Conservation (phyloP, 2,329 filamentous ascomycete genomes). For the Ascochyta clinopodiicola region DNA sequence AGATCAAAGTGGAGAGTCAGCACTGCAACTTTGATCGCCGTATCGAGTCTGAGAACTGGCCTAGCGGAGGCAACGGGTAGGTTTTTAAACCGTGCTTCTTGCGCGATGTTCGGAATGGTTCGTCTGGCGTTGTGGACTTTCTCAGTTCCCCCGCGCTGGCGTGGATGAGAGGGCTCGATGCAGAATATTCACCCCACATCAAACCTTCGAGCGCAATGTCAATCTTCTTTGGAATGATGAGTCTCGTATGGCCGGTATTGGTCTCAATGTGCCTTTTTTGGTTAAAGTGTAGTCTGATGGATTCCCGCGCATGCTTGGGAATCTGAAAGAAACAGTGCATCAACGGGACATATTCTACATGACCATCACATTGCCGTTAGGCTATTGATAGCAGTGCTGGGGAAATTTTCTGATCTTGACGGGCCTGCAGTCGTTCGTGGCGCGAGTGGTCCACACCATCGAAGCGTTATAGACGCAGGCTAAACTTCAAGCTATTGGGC, state of each 20-base stretch:
- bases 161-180: neutral
- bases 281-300: neutral
- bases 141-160: neutral
- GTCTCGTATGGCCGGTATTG: neutral
- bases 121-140: neutral
- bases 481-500: slow-evolving; percentile 1
- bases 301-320: neutral
- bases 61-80: neutral
- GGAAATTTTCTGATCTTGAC: neutral
- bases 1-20: neutral
- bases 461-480: neutral
- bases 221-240: neutral
- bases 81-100: neutral
- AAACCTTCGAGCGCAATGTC: neutral
- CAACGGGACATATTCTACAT: neutral
- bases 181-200: neutral
- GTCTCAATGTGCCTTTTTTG: neutral
- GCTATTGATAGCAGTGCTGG: neutral
- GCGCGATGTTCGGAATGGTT: neutral
- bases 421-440: neutral
- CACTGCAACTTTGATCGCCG: neutral
- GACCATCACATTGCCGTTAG: neutral
- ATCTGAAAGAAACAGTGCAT: neutral
- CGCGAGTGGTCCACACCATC: neutral
- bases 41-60: neutral